Percentiles rank a stretch among this genome's conserved stretches.
phyloP scores from a whole-genome alignment of 768 basidiomycete species.

The Lentinula aciculospora region DNA sequence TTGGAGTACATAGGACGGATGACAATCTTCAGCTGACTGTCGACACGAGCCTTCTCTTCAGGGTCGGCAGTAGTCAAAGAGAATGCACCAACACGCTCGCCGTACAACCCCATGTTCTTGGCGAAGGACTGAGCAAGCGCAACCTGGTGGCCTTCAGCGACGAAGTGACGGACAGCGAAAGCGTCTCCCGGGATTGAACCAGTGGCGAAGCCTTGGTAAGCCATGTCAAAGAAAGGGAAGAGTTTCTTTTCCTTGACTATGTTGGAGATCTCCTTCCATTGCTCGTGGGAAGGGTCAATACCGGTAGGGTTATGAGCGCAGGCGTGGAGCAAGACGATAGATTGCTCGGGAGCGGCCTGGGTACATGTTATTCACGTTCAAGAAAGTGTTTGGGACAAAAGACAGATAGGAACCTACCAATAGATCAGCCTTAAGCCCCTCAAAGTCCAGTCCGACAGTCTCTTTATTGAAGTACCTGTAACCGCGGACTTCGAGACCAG shows the following conservation, averaged over 20 bases:
- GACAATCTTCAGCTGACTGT: constrained; percentile 93
- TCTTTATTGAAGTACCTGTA: constrained; percentile 95
- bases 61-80: constrained; percentile 67
- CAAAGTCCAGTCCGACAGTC: constrained; percentile 90
- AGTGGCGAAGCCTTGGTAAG: constrained; percentile 98
- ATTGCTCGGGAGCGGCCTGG: constrained; percentile 65
- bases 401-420: constrained; percentile 39
- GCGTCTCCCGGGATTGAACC: constrained; percentile 89
- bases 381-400: neutral
- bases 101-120: constrained; percentile 99
- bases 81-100: constrained; percentile 97
- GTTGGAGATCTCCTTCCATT: constrained; percentile 90
- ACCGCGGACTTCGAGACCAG: constrained; percentile 85
- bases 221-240: constrained; percentile 99
- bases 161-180: constrained; percentile 92
- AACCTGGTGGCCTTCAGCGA: constrained; percentile 83
- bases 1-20: constrained; percentile 98
- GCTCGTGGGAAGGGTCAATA: constrained; percentile 87
- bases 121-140: constrained; percentile 95
- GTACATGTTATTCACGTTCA: constrained; percentile 7
- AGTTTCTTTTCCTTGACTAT: constrained; percentile 83
- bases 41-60: constrained; percentile 80
- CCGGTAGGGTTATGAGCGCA: constrained; percentile 99
- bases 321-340: constrained; percentile 89
- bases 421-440: constrained; percentile 84